Conservation (phyloP, 192 early-diverging fungal genomes). For the Irineochytrium annulatum region DNA sequence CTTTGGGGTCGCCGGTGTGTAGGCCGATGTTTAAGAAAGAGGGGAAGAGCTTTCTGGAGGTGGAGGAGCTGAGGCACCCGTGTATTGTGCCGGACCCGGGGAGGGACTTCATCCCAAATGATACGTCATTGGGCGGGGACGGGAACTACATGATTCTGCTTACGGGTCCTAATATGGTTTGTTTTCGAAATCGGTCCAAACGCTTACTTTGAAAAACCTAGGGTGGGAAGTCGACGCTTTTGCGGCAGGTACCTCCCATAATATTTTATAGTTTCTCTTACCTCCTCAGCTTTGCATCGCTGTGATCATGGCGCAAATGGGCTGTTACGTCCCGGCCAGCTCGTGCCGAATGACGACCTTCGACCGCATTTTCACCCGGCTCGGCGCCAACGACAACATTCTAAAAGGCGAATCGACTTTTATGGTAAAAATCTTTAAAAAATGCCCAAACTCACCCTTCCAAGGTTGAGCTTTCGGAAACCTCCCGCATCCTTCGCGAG, state of each 20-base stretch:
- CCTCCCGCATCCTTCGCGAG: slow-evolving; percentile 84
- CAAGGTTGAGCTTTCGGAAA: slow-evolving; percentile 78
- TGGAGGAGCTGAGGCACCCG: slow-evolving; percentile 90
- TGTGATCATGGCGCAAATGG: slow-evolving; percentile 93
- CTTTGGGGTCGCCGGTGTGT: slow-evolving; percentile 75
- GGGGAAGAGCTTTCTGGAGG: slow-evolving; percentile 61
- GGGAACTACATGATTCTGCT: slow-evolving; percentile 74
- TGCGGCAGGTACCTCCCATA: slow-evolving; percentile 67
- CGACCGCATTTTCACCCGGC: slow-evolving; percentile 94
- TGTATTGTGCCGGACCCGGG: slow-evolving; percentile 66
- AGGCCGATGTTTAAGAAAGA: slow-evolving; percentile 77
- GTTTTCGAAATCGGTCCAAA: no score
- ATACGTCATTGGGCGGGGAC: slow-evolving; percentile 73
- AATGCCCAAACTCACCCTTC: slow-evolving; percentile 26
- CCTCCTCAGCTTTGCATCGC: slow-evolving; percentile 74
- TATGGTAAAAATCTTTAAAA: slow-evolving; percentile 51
- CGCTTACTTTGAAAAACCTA: background rate
- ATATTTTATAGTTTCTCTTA: background rate
- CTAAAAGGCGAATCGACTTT: slow-evolving; percentile 93
- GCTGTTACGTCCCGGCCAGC: slow-evolving; percentile 87
- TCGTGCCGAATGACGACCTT: slow-evolving; percentile 71
- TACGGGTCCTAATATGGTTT: slow-evolving; percentile 95
- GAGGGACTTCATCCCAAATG: slow-evolving; percentile 91
- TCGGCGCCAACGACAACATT: slow-evolving; percentile 96
- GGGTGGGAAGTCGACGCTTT: slow-evolving; percentile 95